Base-by-base conservation (phyloP, 2,329 filamentous ascomycete genomes). In the Pseudofabraea citricarpa region DNA sequence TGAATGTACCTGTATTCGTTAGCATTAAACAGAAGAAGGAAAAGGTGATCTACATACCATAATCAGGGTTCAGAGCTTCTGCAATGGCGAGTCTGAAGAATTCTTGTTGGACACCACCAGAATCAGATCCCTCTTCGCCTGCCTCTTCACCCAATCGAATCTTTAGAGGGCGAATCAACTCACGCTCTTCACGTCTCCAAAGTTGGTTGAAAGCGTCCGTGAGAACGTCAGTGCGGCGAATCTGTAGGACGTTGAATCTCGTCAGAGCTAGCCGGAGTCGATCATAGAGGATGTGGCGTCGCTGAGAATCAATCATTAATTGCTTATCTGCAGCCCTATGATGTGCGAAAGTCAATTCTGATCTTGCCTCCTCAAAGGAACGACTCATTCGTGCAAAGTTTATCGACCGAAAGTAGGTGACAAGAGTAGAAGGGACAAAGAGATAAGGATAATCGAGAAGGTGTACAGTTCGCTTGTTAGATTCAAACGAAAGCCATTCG, bases 41-140 rank as follows among this genome's bases (percentile, higher is more conserved):
- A n/a, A n/a, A n/a, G n/a, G n/a, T n/a, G n/a, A n/a, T n/a, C 27
- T 6, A 51, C 69, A 68, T 70, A 65, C 80, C 90, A 56, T 86
- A 88, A 33, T 82, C 75, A 4, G 88, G 85, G 54, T 88, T 75
- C 36, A 97, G 74, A 3, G 86, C 87, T 57, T 95, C 84, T 1
- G 80, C 79, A 54, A 96, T 82, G 15, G 87, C 81, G 21, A 96
- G 67, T 13, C 89, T 81, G 67, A 98, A 97, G 61, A 95, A 97
- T 51, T 98, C 93, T 61, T 95, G 90, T 56, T 96, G 91, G 1
- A 98, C 90, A 50, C 93, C 93, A 33, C 93, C 93, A 38, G 91
- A 89, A 62, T 98, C 93, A 24, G 94, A 80, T 0, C 93, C 93
- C 61, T 94, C 83, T 63, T 97, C 93, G 22, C 89, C 88, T 41